Evolutionary conservation across 495 filamentous ascomycete species (phyloP), one percentile per base, ranked within the genome.

Genomic region (Penicillium cinerascens): DNA sequence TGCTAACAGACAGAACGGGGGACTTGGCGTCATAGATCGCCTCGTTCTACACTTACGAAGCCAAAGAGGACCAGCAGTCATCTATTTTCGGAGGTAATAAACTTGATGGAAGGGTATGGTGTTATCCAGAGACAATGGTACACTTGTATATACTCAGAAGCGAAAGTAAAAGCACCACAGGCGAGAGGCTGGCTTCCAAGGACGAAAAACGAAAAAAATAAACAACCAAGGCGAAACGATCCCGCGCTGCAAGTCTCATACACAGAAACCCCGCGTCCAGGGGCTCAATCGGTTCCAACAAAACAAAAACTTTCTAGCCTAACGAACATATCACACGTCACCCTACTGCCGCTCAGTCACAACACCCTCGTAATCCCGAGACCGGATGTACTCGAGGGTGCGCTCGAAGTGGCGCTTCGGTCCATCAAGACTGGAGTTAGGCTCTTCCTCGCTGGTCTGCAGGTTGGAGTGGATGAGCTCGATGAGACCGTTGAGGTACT

Each of bases 381-480:
- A 86, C 57, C 81, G 81, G 54, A 98, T 97, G 65, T 96, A 95
- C 27, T 96, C 92, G 55, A 98, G 74, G 3, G 92, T 97, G 44
- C 93, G 84, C 69, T 92, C 79, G 73, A 98, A 98, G 70, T 98
- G 95, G 58, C 86, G 85, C 68, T 83, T 87, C 27, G 95, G 95
- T 29, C 81, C 86, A 56, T 97, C 95, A 16, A 96, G 79, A 4
- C 85, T 82, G 10, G 86, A 84, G 62, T 92, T 91, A 7, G 69
- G 65, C 38, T 75, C 74, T 5, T 72, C 71, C 58, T 93, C 87
- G 61, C 87, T 89, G 51, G 86, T 91, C 56, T 87, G 85, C 18
- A 97, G 79, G 64, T 97, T 97, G 11, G 89, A 95, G 70, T 98
- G 92, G 56, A 98, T 97, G 51, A 98, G 83, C 74, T 98, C 93